Percentiles rank a stretch among this genome's conserved stretches.
These are phyloP conservation scores for Citrus reticulata DNA, from an alignment of 345 rosid species.

Conservation along the genomic window DNA sequence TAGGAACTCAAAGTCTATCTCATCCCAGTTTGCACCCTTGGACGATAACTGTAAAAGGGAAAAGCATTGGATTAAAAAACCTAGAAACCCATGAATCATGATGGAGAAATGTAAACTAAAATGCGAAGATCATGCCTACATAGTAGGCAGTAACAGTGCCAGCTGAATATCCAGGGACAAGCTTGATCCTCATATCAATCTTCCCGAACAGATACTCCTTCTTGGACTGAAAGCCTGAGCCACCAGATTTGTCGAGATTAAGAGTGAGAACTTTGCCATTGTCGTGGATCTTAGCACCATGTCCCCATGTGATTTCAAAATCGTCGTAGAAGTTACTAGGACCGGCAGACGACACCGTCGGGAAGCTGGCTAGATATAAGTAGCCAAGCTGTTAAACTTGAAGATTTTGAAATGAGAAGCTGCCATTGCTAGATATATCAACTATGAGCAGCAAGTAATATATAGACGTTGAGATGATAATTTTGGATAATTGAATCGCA, in stretches of 20 bases:
- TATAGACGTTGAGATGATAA: background rate
- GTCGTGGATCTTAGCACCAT: slow-evolving; percentile 22
- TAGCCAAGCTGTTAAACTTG: background rate
- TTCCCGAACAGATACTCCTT: slow-evolving; percentile 30
- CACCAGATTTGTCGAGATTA: slow-evolving; percentile 26
- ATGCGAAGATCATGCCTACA: background rate
- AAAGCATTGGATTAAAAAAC: background rate
- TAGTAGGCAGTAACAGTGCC: slow-evolving; percentile 45
- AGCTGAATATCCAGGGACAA: slow-evolving; percentile 41
- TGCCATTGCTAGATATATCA: slow-evolving; percentile 4
- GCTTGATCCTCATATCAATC: slow-evolving; percentile 37
- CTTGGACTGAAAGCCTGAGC: slow-evolving; percentile 38
- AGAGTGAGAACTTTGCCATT: slow-evolving; percentile 25
- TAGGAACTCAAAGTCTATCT: slow-evolving; percentile 72
- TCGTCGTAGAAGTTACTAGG: slow-evolving; percentile 12
- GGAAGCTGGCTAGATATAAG: background rate
- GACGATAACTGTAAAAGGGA: slow-evolving; percentile 45
- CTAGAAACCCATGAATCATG: background rate
- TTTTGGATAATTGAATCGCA: background rate
- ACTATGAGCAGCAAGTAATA: background rate
- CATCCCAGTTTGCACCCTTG: slow-evolving; percentile 54
- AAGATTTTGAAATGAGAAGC: background rate
- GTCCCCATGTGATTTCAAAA: slow-evolving; percentile 15
- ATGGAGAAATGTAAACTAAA: background rate
- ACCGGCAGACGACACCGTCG: slow-evolving; percentile 6